phyloP scores from a whole-genome alignment of 176 grass and related monocot genomes.

The Guadua angustifolia region DNA sequence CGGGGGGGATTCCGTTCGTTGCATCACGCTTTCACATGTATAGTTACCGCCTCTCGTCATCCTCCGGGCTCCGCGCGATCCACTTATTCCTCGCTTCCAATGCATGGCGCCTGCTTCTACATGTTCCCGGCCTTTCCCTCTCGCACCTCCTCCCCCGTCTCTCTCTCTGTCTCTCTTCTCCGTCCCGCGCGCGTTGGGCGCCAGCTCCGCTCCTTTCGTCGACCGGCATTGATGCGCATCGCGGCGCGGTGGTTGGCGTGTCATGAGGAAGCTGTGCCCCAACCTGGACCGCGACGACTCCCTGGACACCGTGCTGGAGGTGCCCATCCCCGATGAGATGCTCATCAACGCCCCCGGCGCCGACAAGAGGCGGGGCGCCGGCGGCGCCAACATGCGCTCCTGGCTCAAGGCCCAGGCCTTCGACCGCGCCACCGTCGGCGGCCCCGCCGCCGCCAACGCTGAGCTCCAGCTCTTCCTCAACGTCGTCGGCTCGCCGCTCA shows the following conservation, averaged over 20 bases:
- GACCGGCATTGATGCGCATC: slow-evolving; percentile 29
- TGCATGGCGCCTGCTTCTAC: slow-evolving; percentile 45
- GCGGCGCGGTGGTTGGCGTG: slow-evolving; percentile 6
- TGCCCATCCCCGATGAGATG: slow-evolving; percentile 97
- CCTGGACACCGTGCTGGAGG: slow-evolving; percentile 95
- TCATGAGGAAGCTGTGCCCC: slow-evolving; percentile 94
- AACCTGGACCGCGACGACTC: slow-evolving; percentile 82
- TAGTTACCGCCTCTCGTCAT: slow-evolving; percentile 18
- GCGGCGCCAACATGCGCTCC: slow-evolving; percentile 68
- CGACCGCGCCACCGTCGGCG: slow-evolving; percentile 65
- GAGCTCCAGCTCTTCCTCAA: slow-evolving; percentile 94
- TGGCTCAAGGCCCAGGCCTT: slow-evolving; percentile 95
- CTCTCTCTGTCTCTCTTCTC: slow-evolving; percentile 11
- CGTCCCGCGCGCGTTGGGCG: background rate
- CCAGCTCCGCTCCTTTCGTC: background rate
- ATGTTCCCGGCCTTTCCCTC: slow-evolving; percentile 39
- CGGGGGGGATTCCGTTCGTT: background rate
- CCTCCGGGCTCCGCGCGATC: slow-evolving; percentile 49
- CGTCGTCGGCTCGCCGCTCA: slow-evolving; percentile 88
- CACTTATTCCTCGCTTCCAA: slow-evolving; percentile 61
- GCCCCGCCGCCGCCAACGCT: slow-evolving; percentile 44
- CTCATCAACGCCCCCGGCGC: slow-evolving; percentile 51
- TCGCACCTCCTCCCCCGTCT: slow-evolving; percentile 3
- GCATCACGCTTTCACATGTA: background rate
- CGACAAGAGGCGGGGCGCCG: slow-evolving; percentile 58